Conservation (phyloP, 106 monocot genomes). For the Phalaenopsis aphrodite region DNA sequence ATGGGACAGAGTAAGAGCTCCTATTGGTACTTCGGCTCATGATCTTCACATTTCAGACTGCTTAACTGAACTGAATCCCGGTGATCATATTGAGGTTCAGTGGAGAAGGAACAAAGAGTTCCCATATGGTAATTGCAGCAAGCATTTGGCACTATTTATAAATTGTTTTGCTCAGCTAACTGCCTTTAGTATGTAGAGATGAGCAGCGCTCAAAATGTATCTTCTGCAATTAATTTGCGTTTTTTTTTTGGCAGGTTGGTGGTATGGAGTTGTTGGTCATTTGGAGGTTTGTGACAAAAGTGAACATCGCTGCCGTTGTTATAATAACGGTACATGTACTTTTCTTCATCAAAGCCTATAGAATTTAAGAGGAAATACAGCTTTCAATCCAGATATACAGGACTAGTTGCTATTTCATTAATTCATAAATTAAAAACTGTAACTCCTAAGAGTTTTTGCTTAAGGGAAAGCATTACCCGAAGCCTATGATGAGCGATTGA, state of each 20-base stretch:
- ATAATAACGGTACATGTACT: conserved; percentile 38
- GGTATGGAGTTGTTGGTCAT: conserved; percentile 88
- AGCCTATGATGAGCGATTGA: no score
- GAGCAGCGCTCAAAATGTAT: neutral
- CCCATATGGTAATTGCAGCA: conserved; percentile 57
- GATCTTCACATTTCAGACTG: conserved; percentile 76
- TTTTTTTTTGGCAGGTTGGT: conserved; percentile 63
- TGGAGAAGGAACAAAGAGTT: conserved; percentile 94
- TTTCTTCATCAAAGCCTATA: neutral
- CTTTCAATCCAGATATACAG: neutral
- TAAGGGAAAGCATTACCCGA: no score
- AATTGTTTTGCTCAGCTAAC: neutral
- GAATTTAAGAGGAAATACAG: neutral
- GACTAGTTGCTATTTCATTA: neutral
- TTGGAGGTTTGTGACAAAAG: conserved; percentile 65
- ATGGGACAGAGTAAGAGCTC: conserved; percentile 82
- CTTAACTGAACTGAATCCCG: conserved; percentile 54
- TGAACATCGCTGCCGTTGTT: conserved; percentile 51
- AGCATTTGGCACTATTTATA: neutral
- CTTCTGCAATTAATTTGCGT: neutral
- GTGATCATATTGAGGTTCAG: conserved; percentile 91
- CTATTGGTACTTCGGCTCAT: conserved; percentile 57
- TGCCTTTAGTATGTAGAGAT: neutral
- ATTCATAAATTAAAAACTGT: neutral
- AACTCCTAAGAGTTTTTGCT: neutral